A percentile compares a stretch with the other conserved stretches of the same genome.
phyloP scores from a whole-genome alignment of 495 filamentous ascomycete genomes.

The Aspergillus egyptiacus region DNA sequence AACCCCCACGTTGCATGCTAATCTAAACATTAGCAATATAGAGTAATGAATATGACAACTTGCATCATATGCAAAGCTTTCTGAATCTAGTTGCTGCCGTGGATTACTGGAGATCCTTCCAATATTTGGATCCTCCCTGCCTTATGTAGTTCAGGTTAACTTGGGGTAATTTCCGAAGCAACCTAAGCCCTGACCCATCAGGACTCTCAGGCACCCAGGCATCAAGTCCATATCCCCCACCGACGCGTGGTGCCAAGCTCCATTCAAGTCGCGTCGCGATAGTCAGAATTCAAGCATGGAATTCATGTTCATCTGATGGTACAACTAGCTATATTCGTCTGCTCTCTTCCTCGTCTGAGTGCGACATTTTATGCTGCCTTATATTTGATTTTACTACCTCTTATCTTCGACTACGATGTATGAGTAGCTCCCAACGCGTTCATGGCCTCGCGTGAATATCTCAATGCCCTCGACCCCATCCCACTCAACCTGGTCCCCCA shows the following conservation, averaged over 20 bases:
- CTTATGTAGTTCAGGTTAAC: not conserved
- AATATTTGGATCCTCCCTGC: not conserved
- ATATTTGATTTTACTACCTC: not conserved
- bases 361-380: not conserved
- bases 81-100: too few species aligned
- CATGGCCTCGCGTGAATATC: constrained; percentile 35
- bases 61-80: constrained; percentile 6
- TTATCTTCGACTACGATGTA: constrained; percentile 12
- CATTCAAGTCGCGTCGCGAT: constrained; percentile 10
- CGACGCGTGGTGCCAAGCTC: constrained; percentile 34
- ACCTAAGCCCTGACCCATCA: not conserved
- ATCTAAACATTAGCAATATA: constrained; percentile 46
- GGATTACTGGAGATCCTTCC: too few species aligned
- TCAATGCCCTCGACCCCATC: constrained; percentile 32
- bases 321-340: not conserved
- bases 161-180: not conserved
- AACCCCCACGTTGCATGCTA: constrained; percentile 24
- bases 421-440: constrained; percentile 15
- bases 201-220: constrained; percentile 3
- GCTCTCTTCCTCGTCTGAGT: not conserved
- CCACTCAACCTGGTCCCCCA: constrained; percentile 31
- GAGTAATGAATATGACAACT: constrained; percentile 29
- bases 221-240: constrained; percentile 5
- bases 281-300: not conserved
- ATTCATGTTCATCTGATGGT: not conserved